Evolutionary conservation across 805 yeast genomes (phyloP).

Genomic region (Teunomyces panamensis): DNA sequence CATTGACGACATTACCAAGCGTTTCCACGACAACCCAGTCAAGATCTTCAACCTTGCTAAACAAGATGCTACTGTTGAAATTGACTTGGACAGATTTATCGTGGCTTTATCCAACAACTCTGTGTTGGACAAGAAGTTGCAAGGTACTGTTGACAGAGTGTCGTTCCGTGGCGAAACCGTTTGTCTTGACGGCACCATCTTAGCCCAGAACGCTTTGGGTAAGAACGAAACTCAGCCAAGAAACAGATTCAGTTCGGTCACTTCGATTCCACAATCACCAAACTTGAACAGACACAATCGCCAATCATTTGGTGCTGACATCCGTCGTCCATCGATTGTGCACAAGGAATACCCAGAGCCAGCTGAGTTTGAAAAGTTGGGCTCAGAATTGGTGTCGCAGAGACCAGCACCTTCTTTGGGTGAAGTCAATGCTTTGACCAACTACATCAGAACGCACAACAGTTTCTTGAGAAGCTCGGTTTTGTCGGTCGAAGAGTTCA

Average conservation of each 20-base stretch:
- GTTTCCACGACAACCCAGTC: slow-evolving; percentile 79
- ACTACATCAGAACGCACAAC: slow-evolving; percentile 76
- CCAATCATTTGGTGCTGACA: slow-evolving; percentile 30
- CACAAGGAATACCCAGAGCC: slow-evolving; percentile 38
- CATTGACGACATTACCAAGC: slow-evolving; percentile 64
- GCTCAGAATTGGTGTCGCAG: slow-evolving; percentile 69
- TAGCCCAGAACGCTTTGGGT: slow-evolving; percentile 61
- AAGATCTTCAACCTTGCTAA: slow-evolving; percentile 79
- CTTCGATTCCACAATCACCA: slow-evolving; percentile 29
- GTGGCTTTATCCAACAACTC: slow-evolving; percentile 32
- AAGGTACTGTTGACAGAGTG: slow-evolving; percentile 89
- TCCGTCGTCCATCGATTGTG: slow-evolving; percentile 35
- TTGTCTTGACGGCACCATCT: slow-evolving; percentile 77
- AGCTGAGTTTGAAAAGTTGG: slow-evolving; percentile 45
- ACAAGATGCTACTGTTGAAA: slow-evolving; percentile 75
- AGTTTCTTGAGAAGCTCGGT: slow-evolving; percentile 89
- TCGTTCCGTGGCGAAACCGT: slow-evolving; percentile 73
- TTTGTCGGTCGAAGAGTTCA: slow-evolving; percentile 82
- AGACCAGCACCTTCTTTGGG: slow-evolving; percentile 70
- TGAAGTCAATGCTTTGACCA: slow-evolving; percentile 76
- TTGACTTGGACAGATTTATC: slow-evolving; percentile 72
- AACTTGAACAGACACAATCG: slow-evolving; percentile 31
- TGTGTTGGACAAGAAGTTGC: slow-evolving; percentile 50
- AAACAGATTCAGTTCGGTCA: slow-evolving; percentile 40
- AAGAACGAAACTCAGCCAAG: slow-evolving; percentile 45